Base-by-base conservation (phyloP, 345 rosid species). In the Lenwebbia sp. region DNA sequence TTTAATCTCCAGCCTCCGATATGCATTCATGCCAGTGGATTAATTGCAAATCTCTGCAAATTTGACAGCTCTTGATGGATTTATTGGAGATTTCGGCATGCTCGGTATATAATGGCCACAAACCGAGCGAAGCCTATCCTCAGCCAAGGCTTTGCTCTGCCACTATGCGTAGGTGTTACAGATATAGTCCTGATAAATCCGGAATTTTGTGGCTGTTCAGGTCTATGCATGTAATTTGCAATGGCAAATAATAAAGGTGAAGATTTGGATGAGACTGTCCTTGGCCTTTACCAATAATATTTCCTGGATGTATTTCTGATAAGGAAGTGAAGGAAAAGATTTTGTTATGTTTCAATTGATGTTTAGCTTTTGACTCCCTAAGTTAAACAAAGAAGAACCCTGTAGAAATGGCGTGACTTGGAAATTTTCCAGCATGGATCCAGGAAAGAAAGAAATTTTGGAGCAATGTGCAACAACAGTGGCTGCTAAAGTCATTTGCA, bases 51-150 rank as follows among this genome's bases (percentile, higher is more conserved):
- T 90, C 88, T 86, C 91, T 91, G 82, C 88, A 89, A 41, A 94
- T 95, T 84, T 93, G 95, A 88, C 96, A 96, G 74, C 94, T 89
- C 86, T 89, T 95, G 87, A 95, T 93, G 92, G 94, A 94, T 90
- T 94, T 95, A 88, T 96, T 96, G 22, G 97, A 92, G 89, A 94
- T 93, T 86, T 96, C 88, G 52, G 95, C 89, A 85, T 95, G 93
- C 56, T 54, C 56, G 9, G 57, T 23, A 26, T 56, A 25, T 56
- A 56, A 56, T 10, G 60, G 6, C 60, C 28, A 23, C 60, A 56
- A 25, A 25, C n/a, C 13, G 5, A 56, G 28, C 5, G n/a, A 23
- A 56, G 60, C 60, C 60, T 56, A 56, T 56, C n/a, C 60, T 56
- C 28, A 23, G 60, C 60, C 28, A 56, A 25, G 28, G 60, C 13